Conservation (phyloP, 2,329 filamentous ascomycete species). For the Didymosphaeria variabile region DNA sequence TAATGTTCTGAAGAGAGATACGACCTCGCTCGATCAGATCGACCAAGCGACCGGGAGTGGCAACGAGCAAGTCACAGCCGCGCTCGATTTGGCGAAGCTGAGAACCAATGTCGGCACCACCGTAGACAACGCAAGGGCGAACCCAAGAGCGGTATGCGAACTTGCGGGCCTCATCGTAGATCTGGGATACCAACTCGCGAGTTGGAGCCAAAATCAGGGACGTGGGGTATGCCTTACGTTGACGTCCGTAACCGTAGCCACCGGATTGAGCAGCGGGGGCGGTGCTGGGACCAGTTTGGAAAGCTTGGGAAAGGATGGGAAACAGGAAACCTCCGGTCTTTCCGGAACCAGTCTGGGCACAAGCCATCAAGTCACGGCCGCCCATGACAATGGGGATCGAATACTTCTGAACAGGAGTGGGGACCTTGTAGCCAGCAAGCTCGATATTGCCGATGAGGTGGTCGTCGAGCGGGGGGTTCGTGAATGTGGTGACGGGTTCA, state of each 20-base stretch:
- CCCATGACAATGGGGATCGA: constrained; percentile 99
- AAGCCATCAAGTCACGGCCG: constrained; percentile 98
- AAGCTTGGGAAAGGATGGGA: constrained; percentile 98
- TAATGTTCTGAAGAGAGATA: constrained; percentile 98
- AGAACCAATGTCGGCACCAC: constrained; percentile 97
- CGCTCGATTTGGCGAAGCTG: constrained; percentile 98
- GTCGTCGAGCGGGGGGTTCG: constrained; percentile 93
- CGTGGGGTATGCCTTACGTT: constrained; percentile 97
- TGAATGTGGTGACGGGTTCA: constrained; percentile 89
- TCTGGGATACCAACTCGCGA: constrained; percentile 98
- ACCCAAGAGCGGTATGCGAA: constrained; percentile 99
- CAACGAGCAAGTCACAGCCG: constrained; percentile 95
- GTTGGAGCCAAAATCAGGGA: constrained; percentile 95
- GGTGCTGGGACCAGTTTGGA: constrained; percentile 83
- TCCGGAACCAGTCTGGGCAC: constrained; percentile 98
- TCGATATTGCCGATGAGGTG: constrained; percentile 94
- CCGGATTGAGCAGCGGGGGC: constrained; percentile 70
- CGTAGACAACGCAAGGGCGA: constrained; percentile 96
- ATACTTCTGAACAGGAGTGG: constrained; percentile 98
- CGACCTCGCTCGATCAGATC: constrained; percentile 98
- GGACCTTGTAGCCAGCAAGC: constrained; percentile 91
- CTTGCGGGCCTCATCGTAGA: constrained; percentile 96
- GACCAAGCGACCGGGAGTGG: constrained; percentile 95
- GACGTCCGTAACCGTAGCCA: constrained; percentile 77
- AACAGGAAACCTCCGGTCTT: constrained; percentile 99